phyloP scores from a whole-genome alignment of 2,329 filamentous ascomycete genomes.

The Parascedosporium putredinis region DNA sequence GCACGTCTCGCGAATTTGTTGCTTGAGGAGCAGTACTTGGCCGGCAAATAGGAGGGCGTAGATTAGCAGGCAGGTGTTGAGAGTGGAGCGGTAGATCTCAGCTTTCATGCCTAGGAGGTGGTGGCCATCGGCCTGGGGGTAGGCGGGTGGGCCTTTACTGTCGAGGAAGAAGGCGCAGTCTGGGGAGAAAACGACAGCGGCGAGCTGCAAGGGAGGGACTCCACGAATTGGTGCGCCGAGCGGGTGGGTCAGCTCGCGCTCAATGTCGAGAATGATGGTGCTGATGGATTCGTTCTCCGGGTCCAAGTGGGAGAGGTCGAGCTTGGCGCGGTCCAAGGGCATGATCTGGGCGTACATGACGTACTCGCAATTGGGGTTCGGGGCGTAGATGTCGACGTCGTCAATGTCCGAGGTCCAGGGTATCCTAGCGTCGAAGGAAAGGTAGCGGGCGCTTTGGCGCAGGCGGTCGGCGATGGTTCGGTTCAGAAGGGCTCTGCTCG shows the following conservation, averaged over 20 bases:
- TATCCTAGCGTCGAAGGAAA: slow-evolving; percentile 46
- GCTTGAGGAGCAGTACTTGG: slow-evolving; percentile 52
- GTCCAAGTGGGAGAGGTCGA: slow-evolving; percentile 21
- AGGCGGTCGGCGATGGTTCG: slow-evolving; percentile 60
- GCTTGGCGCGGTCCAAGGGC: slow-evolving; percentile 32
- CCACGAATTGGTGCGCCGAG: slow-evolving; percentile 45
- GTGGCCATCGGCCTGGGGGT: slow-evolving; percentile 35
- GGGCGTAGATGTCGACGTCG: slow-evolving; percentile 46
- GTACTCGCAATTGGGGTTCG: slow-evolving; percentile 74
- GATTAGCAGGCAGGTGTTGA: slow-evolving; percentile 48
- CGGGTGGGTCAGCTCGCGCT: slow-evolving; percentile 52
- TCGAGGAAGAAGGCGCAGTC: slow-evolving; percentile 59
- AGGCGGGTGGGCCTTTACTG: slow-evolving; percentile 51
- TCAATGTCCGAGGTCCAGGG: slow-evolving; percentile 69
- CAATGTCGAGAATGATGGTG: slow-evolving; percentile 41
- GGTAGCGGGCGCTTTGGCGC: slow-evolving; percentile 47
- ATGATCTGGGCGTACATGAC: slow-evolving; percentile 76
- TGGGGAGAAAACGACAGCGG: slow-evolving; percentile 54
- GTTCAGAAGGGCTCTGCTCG: slow-evolving; percentile 58
- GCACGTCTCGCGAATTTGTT: slow-evolving; percentile 55
- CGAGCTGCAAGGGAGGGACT: slow-evolving; percentile 50
- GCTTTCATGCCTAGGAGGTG: slow-evolving; percentile 52
- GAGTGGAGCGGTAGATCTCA: slow-evolving; percentile 44
- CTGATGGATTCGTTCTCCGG: slow-evolving; percentile 22
- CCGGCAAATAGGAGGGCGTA: slow-evolving; percentile 46